Evolutionary conservation across 2,329 filamentous ascomycete genomes (phyloP).

Genomic region (Mariannaea sp.): DNA sequence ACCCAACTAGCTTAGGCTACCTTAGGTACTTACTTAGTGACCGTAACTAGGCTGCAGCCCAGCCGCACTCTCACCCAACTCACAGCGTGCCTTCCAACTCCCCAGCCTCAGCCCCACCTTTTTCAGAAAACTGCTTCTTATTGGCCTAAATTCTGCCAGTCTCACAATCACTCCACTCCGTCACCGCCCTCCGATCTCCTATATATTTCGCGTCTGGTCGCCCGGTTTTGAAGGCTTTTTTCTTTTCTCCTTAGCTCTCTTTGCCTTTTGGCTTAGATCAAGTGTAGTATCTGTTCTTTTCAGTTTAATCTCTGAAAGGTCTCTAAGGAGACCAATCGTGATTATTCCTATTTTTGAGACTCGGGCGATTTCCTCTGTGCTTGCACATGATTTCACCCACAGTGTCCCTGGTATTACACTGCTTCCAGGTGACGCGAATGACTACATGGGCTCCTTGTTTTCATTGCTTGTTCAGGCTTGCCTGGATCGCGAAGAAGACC

Average conservation of each 20-base stretch:
- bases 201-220: slow-evolving; percentile 34
- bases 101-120: not conserved
- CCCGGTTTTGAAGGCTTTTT: slow-evolving; percentile 31
- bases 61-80: no score
- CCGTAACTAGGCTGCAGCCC: no score
- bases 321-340: slow-evolving; percentile 71
- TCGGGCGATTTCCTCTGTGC: slow-evolving; percentile 46
- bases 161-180: slow-evolving; percentile 13
- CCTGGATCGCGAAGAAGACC: slow-evolving; percentile 52
- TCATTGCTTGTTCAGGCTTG: slow-evolving; percentile 48
- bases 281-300: slow-evolving; percentile 97
- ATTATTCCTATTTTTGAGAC: slow-evolving; percentile 73
- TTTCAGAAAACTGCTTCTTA: not conserved
- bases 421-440: slow-evolving; percentile 51
- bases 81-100: no score
- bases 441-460: slow-evolving; percentile 33
- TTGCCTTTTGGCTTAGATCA: slow-evolving; percentile 77
- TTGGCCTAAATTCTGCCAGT: slow-evolving; percentile 30
- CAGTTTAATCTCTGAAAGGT: slow-evolving; percentile 94
- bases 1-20: no score
- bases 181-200: slow-evolving; percentile 30
- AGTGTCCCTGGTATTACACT: slow-evolving; percentile 54
- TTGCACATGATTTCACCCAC: slow-evolving; percentile 48
- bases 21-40: no score
- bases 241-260: slow-evolving; percentile 48